A percentile compares a stretch with the other conserved stretches of the same genome.
Evolutionary conservation across 2,329 filamentous ascomycete genomes (phyloP).

Genomic region (Teratosphaeriaceae sp.): DNA sequence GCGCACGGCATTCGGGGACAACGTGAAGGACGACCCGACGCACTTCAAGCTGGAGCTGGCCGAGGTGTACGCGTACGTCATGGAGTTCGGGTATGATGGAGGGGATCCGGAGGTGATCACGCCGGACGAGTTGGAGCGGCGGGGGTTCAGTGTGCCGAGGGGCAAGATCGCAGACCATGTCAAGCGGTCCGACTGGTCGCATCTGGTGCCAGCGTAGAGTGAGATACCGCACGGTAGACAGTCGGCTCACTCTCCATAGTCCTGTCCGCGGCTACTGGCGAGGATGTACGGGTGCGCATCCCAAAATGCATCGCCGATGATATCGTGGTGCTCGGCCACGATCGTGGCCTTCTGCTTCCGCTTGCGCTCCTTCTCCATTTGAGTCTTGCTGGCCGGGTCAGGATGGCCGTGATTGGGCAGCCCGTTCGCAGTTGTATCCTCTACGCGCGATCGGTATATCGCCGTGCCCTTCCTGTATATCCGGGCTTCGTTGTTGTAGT

Average conservation of each 20-base stretch:
- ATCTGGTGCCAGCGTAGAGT: neutral
- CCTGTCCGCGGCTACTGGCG: slow-evolving; percentile 25
- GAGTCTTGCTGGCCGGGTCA: slow-evolving; percentile 51
- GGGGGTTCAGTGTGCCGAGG: slow-evolving; percentile 1
- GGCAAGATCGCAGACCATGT: slow-evolving; percentile 5
- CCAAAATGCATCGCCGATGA: slow-evolving; percentile 97
- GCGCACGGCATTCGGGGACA: neutral
- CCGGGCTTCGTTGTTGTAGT: slow-evolving; percentile 94
- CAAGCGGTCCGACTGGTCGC: slow-evolving; percentile 6
- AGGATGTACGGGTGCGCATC: slow-evolving; percentile 69
- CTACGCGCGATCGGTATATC: slow-evolving; percentile 54
- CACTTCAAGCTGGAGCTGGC: neutral
- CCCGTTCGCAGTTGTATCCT: neutral
- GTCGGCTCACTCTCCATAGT: slow-evolving; percentile 8
- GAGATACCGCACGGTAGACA: neutral
- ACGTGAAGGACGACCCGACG: neutral
- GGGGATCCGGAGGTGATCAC: slow-evolving; percentile 1
- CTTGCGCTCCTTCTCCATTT: slow-evolving; percentile 77
- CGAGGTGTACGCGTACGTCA: neutral
- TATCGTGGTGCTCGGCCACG: slow-evolving; percentile 78
- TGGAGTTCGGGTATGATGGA: neutral
- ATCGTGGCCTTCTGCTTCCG: slow-evolving; percentile 72
- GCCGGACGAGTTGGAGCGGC: neutral
- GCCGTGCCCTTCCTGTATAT: slow-evolving; percentile 93
- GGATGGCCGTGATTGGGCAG: slow-evolving; percentile 29